A percentile compares a stretch with the other conserved stretches of the same genome.
Conservation (phyloP, 306 rosid species). For the Cucumis melo region DNA sequence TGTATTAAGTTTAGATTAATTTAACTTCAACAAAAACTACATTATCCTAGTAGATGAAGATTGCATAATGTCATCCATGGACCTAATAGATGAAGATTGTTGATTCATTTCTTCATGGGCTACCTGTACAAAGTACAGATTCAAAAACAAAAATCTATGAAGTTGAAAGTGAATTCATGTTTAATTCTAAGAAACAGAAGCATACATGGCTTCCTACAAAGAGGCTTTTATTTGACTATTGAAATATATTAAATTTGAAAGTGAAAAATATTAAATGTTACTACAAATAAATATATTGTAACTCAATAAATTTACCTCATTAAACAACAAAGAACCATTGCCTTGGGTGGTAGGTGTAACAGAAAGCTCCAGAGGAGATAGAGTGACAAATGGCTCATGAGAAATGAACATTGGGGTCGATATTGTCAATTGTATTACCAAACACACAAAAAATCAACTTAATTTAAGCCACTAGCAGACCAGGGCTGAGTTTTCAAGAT, state of each 20-base stretch:
- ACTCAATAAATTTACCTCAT: slow-evolving; percentile 17
- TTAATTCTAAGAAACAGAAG: background rate
- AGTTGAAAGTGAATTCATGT: background rate
- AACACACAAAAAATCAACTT: too few species aligned
- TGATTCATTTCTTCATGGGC: slow-evolving; percentile 8
- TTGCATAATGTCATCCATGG: slow-evolving; percentile 9
- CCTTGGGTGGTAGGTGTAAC: slow-evolving; percentile 7
- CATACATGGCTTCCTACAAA: background rate
- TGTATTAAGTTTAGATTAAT: too few species aligned
- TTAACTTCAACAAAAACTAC: too few species aligned
- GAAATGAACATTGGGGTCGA: too few species aligned
- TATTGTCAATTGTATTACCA: too few species aligned
- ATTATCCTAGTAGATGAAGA: too few species aligned
- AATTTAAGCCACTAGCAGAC: too few species aligned
- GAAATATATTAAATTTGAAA: background rate
- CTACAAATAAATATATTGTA: background rate
- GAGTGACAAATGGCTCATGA: too few species aligned
- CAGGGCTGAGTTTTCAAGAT: too few species aligned
- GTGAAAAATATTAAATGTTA: background rate
- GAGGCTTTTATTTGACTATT: background rate
- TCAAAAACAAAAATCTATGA: background rate
- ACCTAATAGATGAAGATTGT: slow-evolving; percentile 2
- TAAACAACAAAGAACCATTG: background rate
- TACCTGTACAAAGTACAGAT: too few species aligned
- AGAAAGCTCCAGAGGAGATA: slow-evolving; percentile 15